Percentiles rank a stretch among this genome's conserved stretches.
Evolutionary conservation across 2,329 filamentous ascomycete genomes (phyloP).

Genomic region (Aspergillus ustus): DNA sequence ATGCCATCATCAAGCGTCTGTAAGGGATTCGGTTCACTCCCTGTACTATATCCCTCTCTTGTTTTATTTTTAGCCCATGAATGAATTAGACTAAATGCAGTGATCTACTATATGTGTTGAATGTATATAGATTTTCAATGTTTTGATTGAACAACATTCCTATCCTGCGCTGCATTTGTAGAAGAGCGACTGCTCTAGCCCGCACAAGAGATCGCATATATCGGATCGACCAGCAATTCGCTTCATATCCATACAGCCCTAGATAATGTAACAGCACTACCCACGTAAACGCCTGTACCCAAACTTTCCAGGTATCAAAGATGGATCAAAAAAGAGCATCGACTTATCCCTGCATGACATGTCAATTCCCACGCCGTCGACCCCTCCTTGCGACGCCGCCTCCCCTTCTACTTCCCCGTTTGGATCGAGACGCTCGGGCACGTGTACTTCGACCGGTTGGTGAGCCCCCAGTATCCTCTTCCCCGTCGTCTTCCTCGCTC

Average conservation of each 20-base stretch:
- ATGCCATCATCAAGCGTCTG: conserved; percentile 79
- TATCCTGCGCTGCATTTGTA: neutral
- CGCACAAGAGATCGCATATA: neutral
- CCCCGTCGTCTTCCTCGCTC: conserved; percentile 45
- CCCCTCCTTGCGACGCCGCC: conserved; percentile 42
- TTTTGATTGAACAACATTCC: neutral
- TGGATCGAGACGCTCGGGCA: conserved; percentile 40
- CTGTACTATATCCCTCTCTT: conserved; percentile 44
- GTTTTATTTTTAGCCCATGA: conserved; percentile 39
- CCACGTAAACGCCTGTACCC: conserved; percentile 21
- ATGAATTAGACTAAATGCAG: conserved; percentile 43
- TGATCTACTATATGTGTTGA: conserved; percentile 42
- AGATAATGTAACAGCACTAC: conserved; percentile 6
- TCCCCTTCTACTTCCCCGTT: conserved; percentile 42
- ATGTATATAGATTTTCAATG: conserved; percentile 35
- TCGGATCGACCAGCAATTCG: neutral
- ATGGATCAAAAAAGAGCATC: conserved; percentile 5
- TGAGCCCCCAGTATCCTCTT: conserved; percentile 42
- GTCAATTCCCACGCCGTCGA: conserved; percentile 36
- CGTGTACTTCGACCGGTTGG: conserved; percentile 40
- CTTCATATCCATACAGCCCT: neutral
- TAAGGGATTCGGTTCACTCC: conserved; percentile 38
- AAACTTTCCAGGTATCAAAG: conserved; percentile 34
- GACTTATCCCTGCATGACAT: neutral
- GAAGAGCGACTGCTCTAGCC: neutral